Evolutionary conservation across 2,329 filamentous ascomycete genomes (phyloP), one percentile per base, ranked within the genome.

Genomic region (Apiospora rasikravindrae): DNA sequence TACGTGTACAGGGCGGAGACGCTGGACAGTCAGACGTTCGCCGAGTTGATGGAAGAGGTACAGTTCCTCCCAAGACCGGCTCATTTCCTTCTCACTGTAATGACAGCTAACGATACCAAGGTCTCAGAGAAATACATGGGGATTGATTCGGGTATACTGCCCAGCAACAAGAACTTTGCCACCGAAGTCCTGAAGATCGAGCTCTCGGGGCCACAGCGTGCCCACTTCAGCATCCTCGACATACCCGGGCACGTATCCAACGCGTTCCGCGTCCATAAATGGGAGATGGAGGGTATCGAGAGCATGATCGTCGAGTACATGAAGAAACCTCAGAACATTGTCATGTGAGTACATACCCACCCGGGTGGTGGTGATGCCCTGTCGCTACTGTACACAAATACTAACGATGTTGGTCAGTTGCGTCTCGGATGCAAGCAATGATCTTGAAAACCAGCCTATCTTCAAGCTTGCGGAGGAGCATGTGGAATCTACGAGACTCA

Each of bases 211-310:
- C 82, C 83, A 0, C 74, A 77, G 0, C 78, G 80, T 4, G 80
- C 81, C 0, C 78, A 81, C 61, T 83, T 83, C 71, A 82, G 79
- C 19, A 83, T 84, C 33, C 71, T 83, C 0, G 82, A 84, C 66
- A 76, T 84, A 1, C 82, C 83, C 0, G 82, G 82, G 0, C 74
- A 80, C 1, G 79, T 82, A 53, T 73, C 77, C 2, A 76, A 73
- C 14, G 71, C 76, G 1, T 67, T 74, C 29, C 73, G 73, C 0
- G 77, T 82, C 1, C 81, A 81, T 1, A 70, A 77, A 19, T 47
- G 73, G 16, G 82, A 84, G 24, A 78, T 77, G 71, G 64, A 73
- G 1, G 77, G 77, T 0, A 77, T 83, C 0, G 75, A 77, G 22
- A 74, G 72, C 3, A 80, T 84, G 81, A 78, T 82, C 4, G 73